phyloP scores from a whole-genome alignment of 768 basidiomycete genomes.

The Postia placenta region DNA sequence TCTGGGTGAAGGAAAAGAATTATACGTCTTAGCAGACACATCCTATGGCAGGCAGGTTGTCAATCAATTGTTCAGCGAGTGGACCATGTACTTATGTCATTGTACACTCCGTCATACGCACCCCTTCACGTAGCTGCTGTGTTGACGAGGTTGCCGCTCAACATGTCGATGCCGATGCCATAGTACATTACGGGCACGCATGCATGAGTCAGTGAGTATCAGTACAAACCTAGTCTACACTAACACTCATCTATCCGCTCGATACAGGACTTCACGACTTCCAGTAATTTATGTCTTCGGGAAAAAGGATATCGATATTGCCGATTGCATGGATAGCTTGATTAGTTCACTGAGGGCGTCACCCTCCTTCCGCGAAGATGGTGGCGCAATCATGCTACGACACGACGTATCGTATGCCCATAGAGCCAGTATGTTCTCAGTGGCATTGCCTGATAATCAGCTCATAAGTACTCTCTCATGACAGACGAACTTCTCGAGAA shows the following conservation, averaged over 20 bases:
- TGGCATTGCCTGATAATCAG: neutral
- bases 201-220: slow-evolving; percentile 82
- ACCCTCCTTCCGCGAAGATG: neutral
- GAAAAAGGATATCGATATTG: slow-evolving; percentile 55
- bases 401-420: slow-evolving; percentile 80
- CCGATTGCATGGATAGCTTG: slow-evolving; percentile 41
- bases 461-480: neutral
- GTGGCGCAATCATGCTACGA: slow-evolving; percentile 45
- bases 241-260: neutral
- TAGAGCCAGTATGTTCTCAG: slow-evolving; percentile 44
- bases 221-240: no score
- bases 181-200: slow-evolving; percentile 95
- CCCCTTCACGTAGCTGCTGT: slow-evolving; percentile 66
- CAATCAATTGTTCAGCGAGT: neutral
- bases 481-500: slow-evolving; percentile 29
- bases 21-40: slow-evolving; percentile 94
- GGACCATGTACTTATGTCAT: neutral
- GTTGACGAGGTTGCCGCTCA: slow-evolving; percentile 95
- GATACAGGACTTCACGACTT: slow-evolving; percentile 68
- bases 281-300: slow-evolving; percentile 93
- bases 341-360: slow-evolving; percentile 25
- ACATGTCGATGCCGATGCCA: slow-evolving; percentile 85
- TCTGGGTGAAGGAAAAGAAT: slow-evolving; percentile 43
- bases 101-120: neutral
- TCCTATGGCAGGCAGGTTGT: slow-evolving; percentile 85